phyloP scores from a whole-genome alignment of 331 rosid genomes.

The Phaseolus coccineus region DNA sequence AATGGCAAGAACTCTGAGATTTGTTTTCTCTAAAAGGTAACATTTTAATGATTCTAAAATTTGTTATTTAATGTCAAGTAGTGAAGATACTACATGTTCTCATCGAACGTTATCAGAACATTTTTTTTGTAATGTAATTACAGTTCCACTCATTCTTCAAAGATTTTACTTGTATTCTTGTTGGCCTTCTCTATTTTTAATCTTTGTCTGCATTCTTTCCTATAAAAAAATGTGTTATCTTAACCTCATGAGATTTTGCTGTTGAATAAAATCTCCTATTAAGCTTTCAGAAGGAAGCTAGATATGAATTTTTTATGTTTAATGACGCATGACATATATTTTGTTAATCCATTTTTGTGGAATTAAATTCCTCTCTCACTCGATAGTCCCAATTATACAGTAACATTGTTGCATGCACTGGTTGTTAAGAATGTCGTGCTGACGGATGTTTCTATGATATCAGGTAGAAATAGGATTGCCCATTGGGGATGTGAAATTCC shows the following conservation, averaged over 20 bases:
- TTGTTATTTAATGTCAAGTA: conserved; percentile 16
- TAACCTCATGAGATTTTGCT: background rate
- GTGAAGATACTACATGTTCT: background rate
- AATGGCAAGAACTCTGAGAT: conserved; percentile 47
- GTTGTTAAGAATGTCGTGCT: conserved; percentile 14
- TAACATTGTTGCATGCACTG: background rate
- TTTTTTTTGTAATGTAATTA: conserved; percentile 2
- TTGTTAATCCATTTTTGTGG: background rate
- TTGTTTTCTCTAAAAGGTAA: conserved; percentile 54
- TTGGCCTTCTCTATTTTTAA: conserved; percentile 8
- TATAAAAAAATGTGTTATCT: background rate
- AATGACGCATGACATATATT: conserved; percentile 19
- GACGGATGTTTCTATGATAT: conserved; percentile 41
- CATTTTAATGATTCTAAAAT: conserved; percentile 19
- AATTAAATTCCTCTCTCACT: background rate
- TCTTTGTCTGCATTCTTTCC: conserved; percentile 15
- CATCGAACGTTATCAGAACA: conserved; percentile 6
- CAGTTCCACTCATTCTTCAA: background rate
- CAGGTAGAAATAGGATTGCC: conserved; percentile 61
- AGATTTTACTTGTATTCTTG: background rate
- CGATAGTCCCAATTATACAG: background rate
- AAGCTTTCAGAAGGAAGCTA: conserved; percentile 23
- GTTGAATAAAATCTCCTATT: background rate
- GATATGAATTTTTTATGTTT: conserved; percentile 20
- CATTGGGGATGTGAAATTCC: conserved; percentile 45